These are phyloP conservation scores for Chlorella sp. DNA, from an alignment of 139 green algal species.

Conservation along the genomic window DNA sequence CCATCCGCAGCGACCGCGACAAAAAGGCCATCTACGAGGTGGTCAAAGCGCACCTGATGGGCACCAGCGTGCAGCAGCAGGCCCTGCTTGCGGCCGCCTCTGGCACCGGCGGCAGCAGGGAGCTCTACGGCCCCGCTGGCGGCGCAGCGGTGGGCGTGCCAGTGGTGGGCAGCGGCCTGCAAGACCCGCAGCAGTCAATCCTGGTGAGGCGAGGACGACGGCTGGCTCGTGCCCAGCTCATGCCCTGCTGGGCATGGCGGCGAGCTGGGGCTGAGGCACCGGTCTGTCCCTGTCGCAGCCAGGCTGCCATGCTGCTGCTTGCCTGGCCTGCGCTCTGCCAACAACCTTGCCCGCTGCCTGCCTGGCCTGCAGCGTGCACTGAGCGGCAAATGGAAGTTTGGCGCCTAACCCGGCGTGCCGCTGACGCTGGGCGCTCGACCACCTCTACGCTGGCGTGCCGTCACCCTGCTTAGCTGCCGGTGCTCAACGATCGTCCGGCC, in stretches of 20 bases:
- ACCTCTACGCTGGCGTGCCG: too few relatives aligned
- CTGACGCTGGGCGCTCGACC: too few relatives aligned
- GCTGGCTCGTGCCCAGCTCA: too few relatives aligned
- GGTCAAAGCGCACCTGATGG: conserved; percentile 37
- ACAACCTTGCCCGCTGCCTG: too few relatives aligned
- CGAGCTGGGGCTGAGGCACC: too few relatives aligned
- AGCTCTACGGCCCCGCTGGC: not conserved
- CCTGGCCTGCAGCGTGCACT: not conserved
- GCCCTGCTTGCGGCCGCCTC: not conserved
- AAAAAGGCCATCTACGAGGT: conserved; percentile 39
- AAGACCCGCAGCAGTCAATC: conserved; percentile 6
- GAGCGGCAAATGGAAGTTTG: conserved; percentile 35
- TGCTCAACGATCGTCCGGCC: too few relatives aligned
- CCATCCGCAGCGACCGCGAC: conserved; percentile 31
- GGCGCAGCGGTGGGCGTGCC: not conserved
- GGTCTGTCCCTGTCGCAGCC: too few relatives aligned
- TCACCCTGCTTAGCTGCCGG: too few relatives aligned
- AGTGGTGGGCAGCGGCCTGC: not conserved
- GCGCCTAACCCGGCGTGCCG: not conserved
- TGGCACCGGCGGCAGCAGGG: not conserved
- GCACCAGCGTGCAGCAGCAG: conserved; percentile 29
- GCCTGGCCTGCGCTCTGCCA: too few relatives aligned
- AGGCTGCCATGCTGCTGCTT: too few relatives aligned
- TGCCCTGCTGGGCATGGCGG: too few relatives aligned
- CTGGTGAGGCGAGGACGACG: not conserved